phyloP scores from a whole-genome alignment of 805 yeast genomes.

The Teunomyces tritomae region DNA sequence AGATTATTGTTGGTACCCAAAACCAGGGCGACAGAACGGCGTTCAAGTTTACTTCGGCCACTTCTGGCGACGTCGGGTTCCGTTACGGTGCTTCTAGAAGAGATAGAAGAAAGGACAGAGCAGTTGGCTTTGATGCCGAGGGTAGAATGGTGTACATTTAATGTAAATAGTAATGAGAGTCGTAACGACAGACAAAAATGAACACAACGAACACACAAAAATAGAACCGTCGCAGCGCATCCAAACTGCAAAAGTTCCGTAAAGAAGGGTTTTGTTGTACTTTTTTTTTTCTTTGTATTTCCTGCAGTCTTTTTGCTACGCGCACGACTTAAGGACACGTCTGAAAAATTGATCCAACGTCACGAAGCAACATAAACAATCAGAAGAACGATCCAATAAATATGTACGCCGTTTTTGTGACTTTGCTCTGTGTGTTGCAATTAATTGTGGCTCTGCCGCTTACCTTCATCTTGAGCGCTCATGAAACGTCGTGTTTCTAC shows the following conservation, averaged over 20 bases:
- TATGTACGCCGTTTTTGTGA: neutral
- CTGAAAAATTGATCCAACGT: conserved; percentile 6
- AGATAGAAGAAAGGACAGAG: conserved; percentile 83
- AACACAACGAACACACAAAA: neutral
- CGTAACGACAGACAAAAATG: neutral
- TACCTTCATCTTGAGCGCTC: conserved; percentile 73
- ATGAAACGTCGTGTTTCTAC: conserved; percentile 70
- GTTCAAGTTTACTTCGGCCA: conserved; percentile 74
- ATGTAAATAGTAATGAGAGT: conserved; percentile 36
- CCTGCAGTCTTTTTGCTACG: neutral
- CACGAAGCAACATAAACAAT: conserved; percentile 1
- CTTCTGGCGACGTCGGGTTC: conserved; percentile 82
- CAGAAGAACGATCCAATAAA: neutral
- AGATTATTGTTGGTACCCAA: conserved; percentile 51
- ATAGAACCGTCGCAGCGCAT: neutral
- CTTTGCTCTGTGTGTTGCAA: conserved; percentile 3
- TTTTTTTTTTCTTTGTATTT: too few relatives aligned
- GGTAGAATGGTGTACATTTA: conserved; percentile 53
- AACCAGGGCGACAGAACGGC: conserved; percentile 66
- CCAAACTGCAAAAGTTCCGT: too few relatives aligned
- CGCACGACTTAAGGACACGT: conserved; percentile 8
- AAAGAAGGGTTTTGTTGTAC: too few relatives aligned
- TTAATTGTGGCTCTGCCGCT: conserved; percentile 53
- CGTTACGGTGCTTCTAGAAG: conserved; percentile 90
- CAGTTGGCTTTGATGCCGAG: conserved; percentile 62